Evolutionary conservation across 106 monocot species (phyloP), one percentile per base, ranked within the genome.

Genomic region (Amphibolis antarctica): DNA sequence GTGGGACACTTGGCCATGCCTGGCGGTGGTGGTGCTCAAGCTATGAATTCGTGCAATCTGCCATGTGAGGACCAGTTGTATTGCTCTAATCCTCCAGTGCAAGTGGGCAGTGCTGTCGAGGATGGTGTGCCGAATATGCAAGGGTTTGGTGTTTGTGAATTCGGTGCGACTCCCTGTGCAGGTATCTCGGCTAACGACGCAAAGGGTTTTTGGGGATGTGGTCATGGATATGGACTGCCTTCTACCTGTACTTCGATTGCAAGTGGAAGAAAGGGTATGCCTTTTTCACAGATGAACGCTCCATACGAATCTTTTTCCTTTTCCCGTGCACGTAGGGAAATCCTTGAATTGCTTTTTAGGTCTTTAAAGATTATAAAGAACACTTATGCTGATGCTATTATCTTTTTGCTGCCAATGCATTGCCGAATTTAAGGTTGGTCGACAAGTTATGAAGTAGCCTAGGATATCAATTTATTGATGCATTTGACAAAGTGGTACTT

Each of bases 61-160:
- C 55, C 74, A 52, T 82, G 86, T 36, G 83, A 79, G 67, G 79
- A 88, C 65, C 74, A 80, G 70, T 52, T 74, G 43, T 73, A 84
- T 44, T 87, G 84, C 69, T 42, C 69, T 42, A 47, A 67, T 26
- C 66, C 74, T 19, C 69, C 59, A 20, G 66, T 73, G 77, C 77
- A 78, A 60, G 88, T 68, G 71, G 77, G 66, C 52, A 66, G 24
- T 55, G 81, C 54, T 11, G 76, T 11, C 4, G 75, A 72, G 59
- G 72, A 46, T 43, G 69, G 18, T 21, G 55, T 72, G 44, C 62
- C 64, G 47, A 68, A 64, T 23, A 31, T 9, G 20, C 81, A 70
- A 66, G 81, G 62, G 5, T 60, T 73, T 59, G 76, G 76, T 13
- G 69, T 56, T 24, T 92, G 92, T 85, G 82, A 83, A 30, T 65